These are phyloP conservation scores for Proliferodiscus dingleyae DNA, from an alignment of 2,329 filamentous ascomycete genomes.

Conservation along the genomic window DNA sequence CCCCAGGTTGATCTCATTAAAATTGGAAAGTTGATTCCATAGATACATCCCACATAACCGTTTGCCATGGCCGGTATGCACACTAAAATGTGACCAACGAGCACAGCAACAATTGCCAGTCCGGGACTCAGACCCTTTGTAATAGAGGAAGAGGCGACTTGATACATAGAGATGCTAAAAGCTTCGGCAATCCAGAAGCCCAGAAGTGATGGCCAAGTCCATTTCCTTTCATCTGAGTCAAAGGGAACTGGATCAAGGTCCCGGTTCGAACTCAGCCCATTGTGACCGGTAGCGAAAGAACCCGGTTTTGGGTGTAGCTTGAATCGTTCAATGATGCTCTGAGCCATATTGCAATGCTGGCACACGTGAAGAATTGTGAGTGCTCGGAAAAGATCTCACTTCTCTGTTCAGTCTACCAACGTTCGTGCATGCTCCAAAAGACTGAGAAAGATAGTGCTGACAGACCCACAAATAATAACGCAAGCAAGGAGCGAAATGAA, in stretches of 20 bases:
- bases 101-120: slow-evolving; percentile 33
- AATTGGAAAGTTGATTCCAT: slow-evolving; percentile 44
- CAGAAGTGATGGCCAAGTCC: slow-evolving; percentile 22
- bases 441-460: too few species aligned
- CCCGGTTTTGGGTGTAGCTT: slow-evolving; percentile 16
- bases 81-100: slow-evolving; percentile 55
- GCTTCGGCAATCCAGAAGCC: slow-evolving; percentile 28
- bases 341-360: slow-evolving; percentile 8
- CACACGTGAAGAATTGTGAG: not conserved
- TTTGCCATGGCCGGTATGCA: slow-evolving; percentile 45
- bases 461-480: too few species aligned
- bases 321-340: slow-evolving; percentile 11
- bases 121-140: slow-evolving; percentile 25
- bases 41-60: slow-evolving; percentile 40
- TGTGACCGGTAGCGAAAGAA: slow-evolving; percentile 12
- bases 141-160: slow-evolving; percentile 24
- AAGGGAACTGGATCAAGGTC: slow-evolving; percentile 25
- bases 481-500: too few species aligned
- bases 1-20: slow-evolving; percentile 40
- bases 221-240: slow-evolving; percentile 20
- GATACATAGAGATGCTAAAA: slow-evolving; percentile 25
- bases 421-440: too few species aligned
- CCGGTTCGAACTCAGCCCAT: slow-evolving; percentile 16
- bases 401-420: not conserved
- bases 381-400: not conserved